phyloP scores from a whole-genome alignment of 2,329 filamentous ascomycete genomes.

The Pseudodiploospora longispora region DNA sequence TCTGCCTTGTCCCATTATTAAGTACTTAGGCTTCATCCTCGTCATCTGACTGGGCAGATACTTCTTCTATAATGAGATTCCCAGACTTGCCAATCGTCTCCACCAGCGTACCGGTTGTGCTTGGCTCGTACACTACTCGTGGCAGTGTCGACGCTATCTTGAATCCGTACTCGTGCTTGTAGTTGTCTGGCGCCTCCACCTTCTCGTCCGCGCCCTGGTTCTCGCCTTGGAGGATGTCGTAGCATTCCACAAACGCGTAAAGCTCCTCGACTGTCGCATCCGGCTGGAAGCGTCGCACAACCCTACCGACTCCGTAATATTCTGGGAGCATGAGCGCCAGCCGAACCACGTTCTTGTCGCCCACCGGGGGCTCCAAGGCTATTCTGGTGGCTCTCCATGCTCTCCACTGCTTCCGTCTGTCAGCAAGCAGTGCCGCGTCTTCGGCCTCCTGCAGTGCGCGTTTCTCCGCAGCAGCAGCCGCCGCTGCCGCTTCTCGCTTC shows the following conservation, averaged over 20 bases:
- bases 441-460: conserved; percentile 52
- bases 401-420: conserved; percentile 59
- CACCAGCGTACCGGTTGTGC: conserved; percentile 55
- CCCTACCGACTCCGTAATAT: conserved; percentile 55
- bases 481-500: conserved; percentile 66
- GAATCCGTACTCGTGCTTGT: conserved; percentile 79
- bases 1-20: background rate
- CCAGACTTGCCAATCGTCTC: conserved; percentile 73
- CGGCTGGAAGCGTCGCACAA: conserved; percentile 66
- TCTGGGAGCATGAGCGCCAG: conserved; percentile 57
- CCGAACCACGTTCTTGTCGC: conserved; percentile 62
- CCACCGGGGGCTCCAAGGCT: conserved; percentile 55
- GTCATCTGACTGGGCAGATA: conserved; percentile 26
- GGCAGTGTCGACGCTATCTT: conserved; percentile 80
- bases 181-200: conserved; percentile 47
- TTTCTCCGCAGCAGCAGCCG: conserved; percentile 59
- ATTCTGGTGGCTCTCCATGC: conserved; percentile 68
- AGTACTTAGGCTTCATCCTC: conserved; percentile 16
- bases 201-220: conserved; percentile 26
- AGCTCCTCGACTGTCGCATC: conserved; percentile 75
- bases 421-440: conserved; percentile 44
- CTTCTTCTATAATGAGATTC: conserved; percentile 79
- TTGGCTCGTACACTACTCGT: conserved; percentile 67
- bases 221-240: conserved; percentile 51
- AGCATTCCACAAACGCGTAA: conserved; percentile 94